Evolutionary conservation across 305 asterid genomes (phyloP).

Genomic region (Coffea humblotiana): DNA sequence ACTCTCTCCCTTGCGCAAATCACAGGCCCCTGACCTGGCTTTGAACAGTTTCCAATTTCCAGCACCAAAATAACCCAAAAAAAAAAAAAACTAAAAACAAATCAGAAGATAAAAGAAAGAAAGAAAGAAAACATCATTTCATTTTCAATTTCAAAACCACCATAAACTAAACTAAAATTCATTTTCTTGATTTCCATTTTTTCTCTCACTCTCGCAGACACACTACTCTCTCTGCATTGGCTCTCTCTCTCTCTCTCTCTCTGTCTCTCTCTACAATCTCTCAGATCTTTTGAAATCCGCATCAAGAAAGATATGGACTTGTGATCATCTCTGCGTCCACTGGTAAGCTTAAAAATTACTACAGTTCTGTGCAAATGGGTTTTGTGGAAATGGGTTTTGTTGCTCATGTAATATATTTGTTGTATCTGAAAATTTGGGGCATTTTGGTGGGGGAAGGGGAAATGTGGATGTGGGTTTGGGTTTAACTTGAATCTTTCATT

Average conservation of each 20-base stretch:
- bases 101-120: neutral
- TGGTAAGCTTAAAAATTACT: conserved; percentile 34
- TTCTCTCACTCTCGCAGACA: conserved; percentile 1
- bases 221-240: neutral
- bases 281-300: conserved; percentile 53
- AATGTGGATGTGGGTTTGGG: conserved; percentile 38
- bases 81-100: neutral
- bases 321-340: conserved; percentile 37
- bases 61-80: conserved; percentile 26
- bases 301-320: conserved; percentile 26
- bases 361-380: conserved; percentile 14
- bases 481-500: conserved; percentile 39
- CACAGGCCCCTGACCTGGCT: conserved; percentile 33
- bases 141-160: conserved; percentile 15
- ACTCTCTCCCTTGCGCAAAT: too few species aligned
- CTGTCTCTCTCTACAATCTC: conserved; percentile 30
- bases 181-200: neutral
- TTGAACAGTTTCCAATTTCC: conserved; percentile 21
- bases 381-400: conserved; percentile 21
- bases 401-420: conserved; percentile 19
- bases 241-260: conserved; percentile 23
- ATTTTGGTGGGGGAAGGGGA: conserved; percentile 21
- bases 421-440: conserved; percentile 24
- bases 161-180: neutral
- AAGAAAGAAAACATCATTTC: neutral